Evolutionary conservation across 345 rosid species (phyloP), one percentile per base, ranked within the genome.

Genomic region (Murraya koenigii): DNA sequence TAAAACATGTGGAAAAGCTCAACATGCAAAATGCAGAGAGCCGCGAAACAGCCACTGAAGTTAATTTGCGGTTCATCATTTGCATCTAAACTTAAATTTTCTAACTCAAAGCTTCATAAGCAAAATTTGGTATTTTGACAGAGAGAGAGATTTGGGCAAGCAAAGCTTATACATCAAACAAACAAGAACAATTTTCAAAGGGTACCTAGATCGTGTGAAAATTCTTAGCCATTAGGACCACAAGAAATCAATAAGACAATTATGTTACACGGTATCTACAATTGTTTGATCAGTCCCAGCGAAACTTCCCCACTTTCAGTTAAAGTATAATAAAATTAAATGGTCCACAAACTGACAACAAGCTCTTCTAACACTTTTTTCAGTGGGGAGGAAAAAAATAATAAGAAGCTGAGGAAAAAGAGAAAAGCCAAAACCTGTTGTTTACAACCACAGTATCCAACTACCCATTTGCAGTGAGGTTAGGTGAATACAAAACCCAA

Each of bases 251-350:
- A 76, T 63, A 69, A 66, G 64, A 74, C 60, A 70, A 75, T 20
- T 28, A 39, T 39, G 65, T 71, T 74, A 74, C 77, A 71, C 38
- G 61, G 81, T 71, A 77, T 75, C 78, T 62, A 77, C 62, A 75
- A 74, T 76, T 66, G 80, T 64, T 77, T 72, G 71, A 81, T 64
- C 82, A 73, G 84, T 69, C 77, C 82, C 81, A 69, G 60, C 82
- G 79, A 87, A 87, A 78, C 82, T 85, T 81, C 84, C 88, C 60
- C 64, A 60, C 71, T 73, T 81, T 78, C 74, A 75, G 80, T 80
- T 77, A 76, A 77, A 64, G 73, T 36, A 62, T 38, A 52, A 62
- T 38, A 52, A 68, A 81, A 72, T 73, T 25, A 62, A 68, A 78
- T 80, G 83, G 88, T 80, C 87, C 83, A 81, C 28, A 54, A 69